These are phyloP conservation scores for Candida khao-thaluensis DNA, from an alignment of 805 yeast genomes.

Conservation along the genomic window DNA sequence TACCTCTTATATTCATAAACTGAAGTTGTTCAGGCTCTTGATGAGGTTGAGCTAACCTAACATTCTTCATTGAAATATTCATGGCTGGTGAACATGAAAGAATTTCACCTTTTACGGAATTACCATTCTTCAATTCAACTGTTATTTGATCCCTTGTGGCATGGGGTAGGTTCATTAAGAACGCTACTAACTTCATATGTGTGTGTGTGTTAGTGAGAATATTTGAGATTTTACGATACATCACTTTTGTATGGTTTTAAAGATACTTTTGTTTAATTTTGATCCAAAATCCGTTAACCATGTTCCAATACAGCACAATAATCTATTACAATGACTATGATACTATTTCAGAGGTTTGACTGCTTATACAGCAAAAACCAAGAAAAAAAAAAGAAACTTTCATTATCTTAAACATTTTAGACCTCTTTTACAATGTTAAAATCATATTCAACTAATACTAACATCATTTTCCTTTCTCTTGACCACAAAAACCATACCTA, in stretches of 20 bases:
- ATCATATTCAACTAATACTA: too few relatives aligned
- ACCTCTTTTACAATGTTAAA: too few relatives aligned
- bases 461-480: too few relatives aligned
- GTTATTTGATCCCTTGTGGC: conserved; percentile 79
- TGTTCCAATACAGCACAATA: too few relatives aligned
- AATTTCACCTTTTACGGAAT: conserved; percentile 79
- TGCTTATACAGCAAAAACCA: too few relatives aligned
- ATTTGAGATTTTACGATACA: conserved; percentile 1
- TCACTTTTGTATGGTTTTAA: neutral
- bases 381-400: too few relatives aligned
- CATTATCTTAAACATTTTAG: too few relatives aligned
- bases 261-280: too few relatives aligned
- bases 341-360: too few relatives aligned
- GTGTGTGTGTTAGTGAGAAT: neutral
- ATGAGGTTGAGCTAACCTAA: conserved; percentile 70
- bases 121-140: conserved; percentile 89
- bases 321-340: too few relatives aligned
- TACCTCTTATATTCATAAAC: conserved; percentile 84
- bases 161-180: conserved; percentile 71
- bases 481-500: too few relatives aligned
- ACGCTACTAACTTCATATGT: conserved; percentile 66
- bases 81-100: conserved; percentile 85
- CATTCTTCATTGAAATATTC: conserved; percentile 82
- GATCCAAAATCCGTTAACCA: too few relatives aligned
- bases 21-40: conserved; percentile 71